Percentiles rank a stretch among this genome's conserved stretches.
Evolutionary conservation across 2,329 filamentous ascomycete species (phyloP).

Genomic region (Decorospora gaudefroyi): DNA sequence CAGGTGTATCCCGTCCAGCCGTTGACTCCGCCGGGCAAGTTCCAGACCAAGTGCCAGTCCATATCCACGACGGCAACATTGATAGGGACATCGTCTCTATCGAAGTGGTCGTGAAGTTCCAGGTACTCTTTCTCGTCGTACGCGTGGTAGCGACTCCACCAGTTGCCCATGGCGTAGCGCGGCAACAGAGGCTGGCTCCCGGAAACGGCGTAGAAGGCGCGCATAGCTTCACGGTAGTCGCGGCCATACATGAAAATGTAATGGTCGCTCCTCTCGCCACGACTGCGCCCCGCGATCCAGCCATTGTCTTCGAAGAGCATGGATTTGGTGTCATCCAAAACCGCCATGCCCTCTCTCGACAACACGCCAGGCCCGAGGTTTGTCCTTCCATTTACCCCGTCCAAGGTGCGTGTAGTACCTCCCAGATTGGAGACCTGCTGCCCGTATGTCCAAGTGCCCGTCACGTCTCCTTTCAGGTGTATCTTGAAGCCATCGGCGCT

Average conservation of each 20-base stretch:
- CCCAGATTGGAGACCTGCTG: conserved; percentile 51
- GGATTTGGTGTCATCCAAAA: conserved; percentile 59
- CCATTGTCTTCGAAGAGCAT: conserved; percentile 62
- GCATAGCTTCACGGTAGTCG: conserved; percentile 60
- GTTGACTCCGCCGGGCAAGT: conserved; percentile 43
- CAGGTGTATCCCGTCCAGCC: conserved; percentile 68
- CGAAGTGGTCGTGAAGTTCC: conserved; percentile 61
- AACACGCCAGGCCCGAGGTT: conserved; percentile 58
- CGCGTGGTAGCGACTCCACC: conserved; percentile 67
- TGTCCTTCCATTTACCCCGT: conserved; percentile 57
- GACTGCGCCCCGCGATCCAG: conserved; percentile 56
- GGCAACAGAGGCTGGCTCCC: conserved; percentile 61
- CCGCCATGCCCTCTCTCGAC: conserved; percentile 57
- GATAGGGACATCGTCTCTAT: conserved; percentile 57
- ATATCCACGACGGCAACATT: conserved; percentile 66
- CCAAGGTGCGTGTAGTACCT: conserved; percentile 60
- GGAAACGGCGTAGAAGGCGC: conserved; percentile 60
- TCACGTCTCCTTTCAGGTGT: conserved; percentile 52
- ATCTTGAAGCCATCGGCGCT: conserved; percentile 56
- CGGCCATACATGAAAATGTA: conserved; percentile 65
- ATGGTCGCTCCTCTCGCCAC: conserved; percentile 59
- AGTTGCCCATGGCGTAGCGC: conserved; percentile 65
- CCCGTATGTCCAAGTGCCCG: conserved; percentile 58
- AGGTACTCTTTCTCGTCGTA: conserved; percentile 63
- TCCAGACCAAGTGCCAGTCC: conserved; percentile 65